Percentiles rank a stretch among this genome's conserved stretches.
Conservation (phyloP, 2,329 filamentous ascomycete species). For the Mycosphaerelloides madeirae region DNA sequence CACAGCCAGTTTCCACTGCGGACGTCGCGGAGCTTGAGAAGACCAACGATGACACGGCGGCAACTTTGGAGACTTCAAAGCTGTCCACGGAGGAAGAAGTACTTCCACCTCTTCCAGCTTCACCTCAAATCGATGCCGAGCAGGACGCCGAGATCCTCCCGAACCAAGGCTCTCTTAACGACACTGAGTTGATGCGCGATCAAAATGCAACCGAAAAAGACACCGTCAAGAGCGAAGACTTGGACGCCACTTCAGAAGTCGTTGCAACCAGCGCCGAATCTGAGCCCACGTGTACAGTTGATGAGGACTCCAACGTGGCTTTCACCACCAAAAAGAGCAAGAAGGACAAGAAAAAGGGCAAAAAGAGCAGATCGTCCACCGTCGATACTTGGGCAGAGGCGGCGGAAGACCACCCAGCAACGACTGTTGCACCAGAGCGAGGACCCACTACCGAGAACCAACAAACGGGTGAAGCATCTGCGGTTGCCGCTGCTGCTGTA, state of each 20-base stretch:
- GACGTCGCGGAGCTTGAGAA: neutral
- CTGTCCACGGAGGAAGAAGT: too few species aligned
- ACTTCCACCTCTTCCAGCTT: too few species aligned
- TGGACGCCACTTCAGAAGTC: neutral
- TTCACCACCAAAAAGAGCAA: constrained; percentile 23
- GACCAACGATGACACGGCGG: neutral
- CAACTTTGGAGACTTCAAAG: too few species aligned
- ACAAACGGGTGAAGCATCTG: constrained; percentile 1
- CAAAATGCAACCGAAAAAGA: too few species aligned
- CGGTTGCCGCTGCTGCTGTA: constrained; percentile 8
- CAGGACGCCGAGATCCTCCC: too few species aligned
- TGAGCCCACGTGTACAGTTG: neutral
- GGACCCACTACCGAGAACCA: neutral
- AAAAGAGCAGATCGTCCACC: constrained; percentile 8
- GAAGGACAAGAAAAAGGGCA: constrained; percentile 31
- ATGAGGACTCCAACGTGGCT: constrained; percentile 6
- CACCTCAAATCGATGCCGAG: too few species aligned
- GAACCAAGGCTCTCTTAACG: too few species aligned
- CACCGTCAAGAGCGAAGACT: neutral
- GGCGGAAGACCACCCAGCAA: neutral
- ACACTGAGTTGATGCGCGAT: too few species aligned
- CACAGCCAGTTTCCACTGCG: neutral
- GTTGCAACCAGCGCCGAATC: neutral
- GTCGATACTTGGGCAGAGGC: constrained; percentile 4
- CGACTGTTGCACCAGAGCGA: neutral